phyloP scores from a whole-genome alignment of 2,329 filamentous ascomycete species.

The Colletotrichum cereale region DNA sequence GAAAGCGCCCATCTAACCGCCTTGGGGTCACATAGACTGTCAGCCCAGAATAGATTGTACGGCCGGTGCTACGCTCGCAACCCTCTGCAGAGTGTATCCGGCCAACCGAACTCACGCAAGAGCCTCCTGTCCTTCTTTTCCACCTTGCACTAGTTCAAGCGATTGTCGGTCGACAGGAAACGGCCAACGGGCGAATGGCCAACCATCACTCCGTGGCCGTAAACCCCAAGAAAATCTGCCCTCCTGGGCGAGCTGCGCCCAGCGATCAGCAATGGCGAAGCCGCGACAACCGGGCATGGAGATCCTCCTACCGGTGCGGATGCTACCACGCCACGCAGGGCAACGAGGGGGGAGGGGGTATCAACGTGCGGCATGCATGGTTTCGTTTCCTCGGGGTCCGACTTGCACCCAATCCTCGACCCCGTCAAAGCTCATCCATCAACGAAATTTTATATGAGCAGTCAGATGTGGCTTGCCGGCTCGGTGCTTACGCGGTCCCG shows the following conservation, averaged over 20 bases:
- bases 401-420: not conserved
- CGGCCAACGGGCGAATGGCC: not conserved
- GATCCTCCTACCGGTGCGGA: constrained; percentile 18
- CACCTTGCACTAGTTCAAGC: not conserved
- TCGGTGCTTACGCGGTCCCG: constrained; percentile 22
- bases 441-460: not conserved
- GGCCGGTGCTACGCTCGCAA: not conserved
- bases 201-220: not conserved
- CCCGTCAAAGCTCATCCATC: too few relatives aligned
- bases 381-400: constrained; percentile 7
- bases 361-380: constrained; percentile 9
- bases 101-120: constrained; percentile 31
- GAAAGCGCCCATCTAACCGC: not conserved
- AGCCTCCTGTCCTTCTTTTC: not conserved
- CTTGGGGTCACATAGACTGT: not conserved
- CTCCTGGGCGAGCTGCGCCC: constrained; percentile 25
- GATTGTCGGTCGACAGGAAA: constrained; percentile 1
- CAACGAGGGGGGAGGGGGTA: not conserved
- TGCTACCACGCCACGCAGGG: constrained; percentile 16
- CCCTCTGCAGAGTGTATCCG: constrained; percentile 30
- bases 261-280: constrained; percentile 34
- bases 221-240: constrained; percentile 14
- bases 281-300: constrained; percentile 26
- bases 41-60: not conserved
- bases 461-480: not conserved